Evolutionary conservation across 371 early-diverging fungal species (phyloP).

Genomic region (Syncephalastrum monosporum): DNA sequence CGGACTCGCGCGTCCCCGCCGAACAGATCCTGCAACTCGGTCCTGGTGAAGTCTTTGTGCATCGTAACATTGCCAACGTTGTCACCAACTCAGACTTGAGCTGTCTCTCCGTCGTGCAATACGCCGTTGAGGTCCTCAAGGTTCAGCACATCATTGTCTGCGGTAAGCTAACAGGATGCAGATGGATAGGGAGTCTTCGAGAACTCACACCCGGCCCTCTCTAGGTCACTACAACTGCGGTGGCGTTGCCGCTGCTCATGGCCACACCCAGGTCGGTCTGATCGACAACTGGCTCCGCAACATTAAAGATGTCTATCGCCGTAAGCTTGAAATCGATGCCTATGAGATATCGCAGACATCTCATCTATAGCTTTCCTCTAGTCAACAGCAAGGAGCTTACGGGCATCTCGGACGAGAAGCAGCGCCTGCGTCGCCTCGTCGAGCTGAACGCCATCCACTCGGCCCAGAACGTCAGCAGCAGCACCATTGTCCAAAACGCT

Average conservation of each 20-base stretch:
- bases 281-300: slow-evolving; percentile 86
- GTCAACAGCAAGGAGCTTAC: slow-evolving; percentile 55
- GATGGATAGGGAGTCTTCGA: neutral
- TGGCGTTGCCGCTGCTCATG: slow-evolving; percentile 76
- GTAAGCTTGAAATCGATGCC: slow-evolving; percentile 19
- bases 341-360: neutral
- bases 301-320: slow-evolving; percentile 75
- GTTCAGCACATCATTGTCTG: slow-evolving; percentile 93
- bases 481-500: slow-evolving; percentile 81
- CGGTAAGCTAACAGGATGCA: slow-evolving; percentile 45
- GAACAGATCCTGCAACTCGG: slow-evolving; percentile 58
- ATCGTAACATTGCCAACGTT: slow-evolving; percentile 95
- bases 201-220: neutral
- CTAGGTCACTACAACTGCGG: slow-evolving; percentile 86
- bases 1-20: slow-evolving; percentile 89
- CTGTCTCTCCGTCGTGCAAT: slow-evolving; percentile 86
- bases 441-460: slow-evolving; percentile 78
- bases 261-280: slow-evolving; percentile 67
- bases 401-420: slow-evolving; percentile 31
- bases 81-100: slow-evolving; percentile 77
- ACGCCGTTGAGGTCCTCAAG: slow-evolving; percentile 87
- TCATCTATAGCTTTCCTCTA: slow-evolving; percentile 3
- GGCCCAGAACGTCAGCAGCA: slow-evolving; percentile 71
- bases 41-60: slow-evolving; percentile 92
- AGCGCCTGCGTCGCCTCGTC: slow-evolving; percentile 53